Evolutionary conservation across 768 basidiomycete genomes (phyloP).

Genomic region (Cytidiella melzeri): DNA sequence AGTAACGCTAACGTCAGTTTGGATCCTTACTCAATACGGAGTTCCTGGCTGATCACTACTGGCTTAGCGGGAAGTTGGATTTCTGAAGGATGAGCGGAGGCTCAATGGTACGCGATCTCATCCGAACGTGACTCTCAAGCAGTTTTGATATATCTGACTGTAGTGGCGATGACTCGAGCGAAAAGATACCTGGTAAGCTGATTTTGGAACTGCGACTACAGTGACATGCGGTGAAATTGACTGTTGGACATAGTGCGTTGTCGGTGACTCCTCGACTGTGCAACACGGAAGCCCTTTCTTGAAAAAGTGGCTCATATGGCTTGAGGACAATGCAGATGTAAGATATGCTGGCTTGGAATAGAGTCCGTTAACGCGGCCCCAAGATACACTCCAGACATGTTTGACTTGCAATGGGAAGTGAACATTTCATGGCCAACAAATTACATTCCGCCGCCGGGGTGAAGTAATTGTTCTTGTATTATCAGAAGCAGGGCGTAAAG

Average conservation of each 20-base stretch:
- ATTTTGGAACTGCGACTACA: background rate
- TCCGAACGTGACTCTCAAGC: background rate
- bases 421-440: no score
- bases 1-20: slow-evolving; percentile 92
- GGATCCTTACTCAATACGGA: slow-evolving; percentile 33
- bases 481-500: slow-evolving; percentile 53
- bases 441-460: no score
- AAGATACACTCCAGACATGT: no score
- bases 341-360: slow-evolving; percentile 71
- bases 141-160: slow-evolving; percentile 3
- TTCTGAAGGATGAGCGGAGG: slow-evolving; percentile 86
- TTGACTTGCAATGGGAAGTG: no score
- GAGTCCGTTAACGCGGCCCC: no score
- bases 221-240: background rate
- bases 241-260: slow-evolving; percentile 57
- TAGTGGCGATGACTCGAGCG: slow-evolving; percentile 90
- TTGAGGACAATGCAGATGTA: slow-evolving; percentile 87
- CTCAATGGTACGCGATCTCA: slow-evolving; percentile 63
- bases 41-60: slow-evolving; percentile 8
- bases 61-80: slow-evolving; percentile 93
- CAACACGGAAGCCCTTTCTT: slow-evolving; percentile 78
- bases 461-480: slow-evolving; percentile 55
- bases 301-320: slow-evolving; percentile 86
- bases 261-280: slow-evolving; percentile 93
- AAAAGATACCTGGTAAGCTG: slow-evolving; percentile 77